Conservation (phyloP, 345 rosid genomes). For the Brassica nigra region DNA sequence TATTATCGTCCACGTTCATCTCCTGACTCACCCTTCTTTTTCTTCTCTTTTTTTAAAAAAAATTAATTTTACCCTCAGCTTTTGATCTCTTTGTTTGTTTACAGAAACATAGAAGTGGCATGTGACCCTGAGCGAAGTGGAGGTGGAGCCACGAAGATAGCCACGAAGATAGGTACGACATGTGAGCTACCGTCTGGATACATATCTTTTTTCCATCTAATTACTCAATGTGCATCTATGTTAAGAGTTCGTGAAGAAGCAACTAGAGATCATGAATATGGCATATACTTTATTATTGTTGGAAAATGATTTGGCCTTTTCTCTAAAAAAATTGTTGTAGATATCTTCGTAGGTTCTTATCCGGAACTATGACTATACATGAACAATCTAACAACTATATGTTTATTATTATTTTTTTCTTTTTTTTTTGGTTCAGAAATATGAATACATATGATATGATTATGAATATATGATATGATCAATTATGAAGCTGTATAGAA, state of each 20-base stretch:
- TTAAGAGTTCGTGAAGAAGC: background rate
- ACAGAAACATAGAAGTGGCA: background rate
- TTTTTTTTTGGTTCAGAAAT: background rate
- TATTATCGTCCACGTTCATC: constrained; percentile 10
- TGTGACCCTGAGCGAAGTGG: background rate
- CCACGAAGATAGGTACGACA: constrained; percentile 1
- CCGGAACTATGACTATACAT: background rate
- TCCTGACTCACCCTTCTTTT: background rate
- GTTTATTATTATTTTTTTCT: background rate
- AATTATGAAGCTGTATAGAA: background rate
- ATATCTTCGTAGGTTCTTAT: background rate
- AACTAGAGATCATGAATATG: background rate
- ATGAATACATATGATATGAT: background rate
- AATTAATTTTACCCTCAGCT: background rate
- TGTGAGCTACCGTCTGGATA: constrained; percentile 6
- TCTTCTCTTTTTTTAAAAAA: background rate
- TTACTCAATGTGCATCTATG: background rate
- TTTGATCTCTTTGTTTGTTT: constrained; percentile 16
- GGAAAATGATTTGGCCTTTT: background rate
- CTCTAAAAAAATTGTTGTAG: background rate
- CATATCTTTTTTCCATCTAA: background rate
- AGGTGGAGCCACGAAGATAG: background rate
- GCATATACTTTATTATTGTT: background rate
- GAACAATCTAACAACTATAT: background rate
- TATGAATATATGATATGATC: too few species aligned